phyloP scores from a whole-genome alignment of 768 basidiomycete species.

The Aureoboletus auriporus region DNA sequence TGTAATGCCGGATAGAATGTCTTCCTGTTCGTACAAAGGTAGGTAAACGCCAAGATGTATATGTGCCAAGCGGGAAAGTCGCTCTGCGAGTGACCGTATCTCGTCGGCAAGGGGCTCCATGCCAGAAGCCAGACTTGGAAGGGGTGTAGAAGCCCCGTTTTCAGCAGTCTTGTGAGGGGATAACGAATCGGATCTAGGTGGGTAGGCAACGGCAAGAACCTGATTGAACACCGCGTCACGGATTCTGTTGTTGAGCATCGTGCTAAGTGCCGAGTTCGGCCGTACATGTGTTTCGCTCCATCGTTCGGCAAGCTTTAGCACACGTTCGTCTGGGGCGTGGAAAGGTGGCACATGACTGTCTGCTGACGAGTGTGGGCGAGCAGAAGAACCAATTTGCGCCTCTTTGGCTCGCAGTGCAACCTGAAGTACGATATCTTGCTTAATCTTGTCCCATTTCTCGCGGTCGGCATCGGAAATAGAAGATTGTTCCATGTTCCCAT shows the following conservation, averaged over 20 bases:
- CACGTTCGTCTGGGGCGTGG: constrained; percentile 44
- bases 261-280: constrained; percentile 52
- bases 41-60: constrained; percentile 77
- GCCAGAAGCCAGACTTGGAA: constrained; percentile 42
- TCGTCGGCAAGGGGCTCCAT: constrained; percentile 73
- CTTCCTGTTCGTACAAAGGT: constrained; percentile 70
- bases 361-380: constrained; percentile 23
- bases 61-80: constrained; percentile 65
- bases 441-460: constrained; percentile 51
- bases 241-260: constrained; percentile 59
- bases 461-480: constrained; percentile 35
- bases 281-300: constrained; percentile 73
- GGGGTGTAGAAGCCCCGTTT: constrained; percentile 6
- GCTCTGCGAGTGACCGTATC: constrained; percentile 59
- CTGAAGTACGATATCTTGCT: constrained; percentile 70
- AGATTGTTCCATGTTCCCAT: constrained; percentile 23
- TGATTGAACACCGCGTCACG: constrained; percentile 59
- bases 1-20: constrained; percentile 27
- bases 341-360: constrained; percentile 21
- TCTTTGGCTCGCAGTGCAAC: constrained; percentile 66
- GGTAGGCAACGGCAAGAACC: constrained; percentile 52
- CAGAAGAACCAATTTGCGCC: constrained; percentile 26
- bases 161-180: constrained; percentile 28
- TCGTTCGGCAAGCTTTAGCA: constrained; percentile 58
- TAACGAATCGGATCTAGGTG: constrained; percentile 35